These are phyloP conservation scores for Begonia fuchsioides DNA, from an alignment of 306 rosid genomes.

Conservation along the genomic window DNA sequence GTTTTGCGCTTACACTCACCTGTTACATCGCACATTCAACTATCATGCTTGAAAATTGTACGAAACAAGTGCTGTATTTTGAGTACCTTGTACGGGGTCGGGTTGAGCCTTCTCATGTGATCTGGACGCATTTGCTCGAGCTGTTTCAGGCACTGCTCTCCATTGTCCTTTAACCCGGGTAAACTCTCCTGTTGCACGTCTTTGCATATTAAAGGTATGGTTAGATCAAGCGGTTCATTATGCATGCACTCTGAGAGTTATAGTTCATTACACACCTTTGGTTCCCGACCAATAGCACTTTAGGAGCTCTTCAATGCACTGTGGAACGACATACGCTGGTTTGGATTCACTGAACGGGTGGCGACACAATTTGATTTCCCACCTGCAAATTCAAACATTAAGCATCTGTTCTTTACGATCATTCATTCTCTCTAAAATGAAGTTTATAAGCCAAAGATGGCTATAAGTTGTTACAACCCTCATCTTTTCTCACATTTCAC, in stretches of 20 bases:
- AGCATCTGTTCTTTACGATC: no score
- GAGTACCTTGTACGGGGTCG: slow-evolving; percentile 87
- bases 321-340: slow-evolving; percentile 97
- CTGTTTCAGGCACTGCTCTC: slow-evolving; percentile 71
- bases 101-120: slow-evolving; percentile 96
- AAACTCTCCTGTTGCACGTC: slow-evolving; percentile 42
- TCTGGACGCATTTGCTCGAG: slow-evolving; percentile 86
- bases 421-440: no score
- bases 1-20: slow-evolving; percentile 83
- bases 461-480: no score
- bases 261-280: slow-evolving; percentile 58
- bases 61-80: neutral
- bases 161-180: slow-evolving; percentile 53
- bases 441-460: no score
- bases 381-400: slow-evolving; percentile 28
- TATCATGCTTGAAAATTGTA: neutral
- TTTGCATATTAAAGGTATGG: slow-evolving; percentile 7
- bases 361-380: slow-evolving; percentile 84
- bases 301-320: slow-evolving; percentile 77
- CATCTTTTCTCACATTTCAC: no score
- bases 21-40: slow-evolving; percentile 10
- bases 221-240: no score
- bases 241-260: no score
- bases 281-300: slow-evolving; percentile 80
- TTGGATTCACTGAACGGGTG: slow-evolving; percentile 97